A percentile compares a stretch with the other conserved stretches of the same genome.
phyloP scores from a whole-genome alignment of 768 basidiomycete genomes.

The Arthromyces matolae region DNA sequence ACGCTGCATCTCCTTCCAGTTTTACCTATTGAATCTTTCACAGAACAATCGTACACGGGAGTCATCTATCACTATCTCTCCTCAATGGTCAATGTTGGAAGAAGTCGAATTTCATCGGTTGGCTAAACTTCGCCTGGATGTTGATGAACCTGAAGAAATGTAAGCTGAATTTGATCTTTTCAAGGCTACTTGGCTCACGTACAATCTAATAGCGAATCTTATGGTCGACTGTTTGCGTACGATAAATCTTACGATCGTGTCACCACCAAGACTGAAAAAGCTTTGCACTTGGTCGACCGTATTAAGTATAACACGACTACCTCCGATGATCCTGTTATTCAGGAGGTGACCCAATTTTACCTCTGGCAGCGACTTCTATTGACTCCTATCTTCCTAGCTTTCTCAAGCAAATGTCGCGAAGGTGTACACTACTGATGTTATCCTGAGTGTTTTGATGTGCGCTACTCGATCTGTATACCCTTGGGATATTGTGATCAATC shows the following conservation, averaged over 20 bases:
- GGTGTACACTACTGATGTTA: conserved; percentile 93
- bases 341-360: conserved; percentile 53
- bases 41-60: conserved; percentile 84
- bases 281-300: conserved; percentile 88
- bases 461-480: conserved; percentile 94
- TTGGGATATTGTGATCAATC: conserved; percentile 96
- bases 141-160: conserved; percentile 90
- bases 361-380: conserved; percentile 2
- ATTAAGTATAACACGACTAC: conserved; percentile 98
- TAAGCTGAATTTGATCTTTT: conserved; percentile 36
- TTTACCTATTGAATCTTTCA: conserved; percentile 9
- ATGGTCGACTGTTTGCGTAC: conserved; percentile 89
- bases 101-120: conserved; percentile 96
- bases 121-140: conserved; percentile 87
- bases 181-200: conserved; percentile 5
- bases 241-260: conserved; percentile 95
- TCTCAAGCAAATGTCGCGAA: conserved; percentile 77
- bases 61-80: conserved; percentile 88
- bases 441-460: conserved; percentile 94
- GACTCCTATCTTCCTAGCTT: conserved; percentile 44
- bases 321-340: conserved; percentile 96
- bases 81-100: conserved; percentile 93
- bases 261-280: conserved; percentile 88
- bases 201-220: conserved; percentile 55
- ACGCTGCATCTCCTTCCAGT: neutral